phyloP scores from a whole-genome alignment of 345 rosid species.

The Clausena lansium region DNA sequence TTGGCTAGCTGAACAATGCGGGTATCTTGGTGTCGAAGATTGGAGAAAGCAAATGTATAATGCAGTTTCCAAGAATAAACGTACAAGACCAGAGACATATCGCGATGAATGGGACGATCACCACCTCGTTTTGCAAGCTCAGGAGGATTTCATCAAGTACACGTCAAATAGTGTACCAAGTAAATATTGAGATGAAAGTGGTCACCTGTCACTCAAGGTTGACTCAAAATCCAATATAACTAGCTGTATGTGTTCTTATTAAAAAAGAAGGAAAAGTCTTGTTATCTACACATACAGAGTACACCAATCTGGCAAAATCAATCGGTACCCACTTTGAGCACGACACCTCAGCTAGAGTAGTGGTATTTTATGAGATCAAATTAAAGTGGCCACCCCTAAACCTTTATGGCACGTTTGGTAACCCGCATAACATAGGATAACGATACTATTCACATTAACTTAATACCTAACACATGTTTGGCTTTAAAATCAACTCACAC shows the following conservation, averaged over 20 bases:
- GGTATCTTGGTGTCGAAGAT: slow-evolving; percentile 34
- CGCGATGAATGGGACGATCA: slow-evolving; percentile 71
- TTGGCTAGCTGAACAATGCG: slow-evolving; percentile 58
- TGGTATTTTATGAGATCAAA: too few relatives aligned
- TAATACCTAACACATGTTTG: too few relatives aligned
- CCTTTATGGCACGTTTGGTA: too few relatives aligned
- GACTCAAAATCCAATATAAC: neutral
- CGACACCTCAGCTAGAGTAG: neutral
- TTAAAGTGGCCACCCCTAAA: neutral
- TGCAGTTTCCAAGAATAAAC: slow-evolving; percentile 1
- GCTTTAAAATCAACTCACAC: too few relatives aligned
- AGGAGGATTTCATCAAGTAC: slow-evolving; percentile 43
- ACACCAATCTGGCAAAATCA: neutral
- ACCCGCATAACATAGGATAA: too few relatives aligned
- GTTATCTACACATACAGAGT: neutral
- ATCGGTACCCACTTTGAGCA: neutral
- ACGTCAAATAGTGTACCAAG: slow-evolving; percentile 11
- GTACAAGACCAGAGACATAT: slow-evolving; percentile 32
- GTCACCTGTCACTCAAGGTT: neutral
- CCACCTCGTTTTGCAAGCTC: slow-evolving; percentile 44
- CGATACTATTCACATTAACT: too few relatives aligned
- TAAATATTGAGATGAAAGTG: neutral
- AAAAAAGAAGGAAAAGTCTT: neutral
- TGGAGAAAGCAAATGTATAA: slow-evolving; percentile 57
- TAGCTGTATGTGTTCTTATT: neutral